A percentile compares a stretch with the other conserved stretches of the same genome.
phyloP scores from a whole-genome alignment of 139 green algal genomes.

The Yamagishiella unicocca region DNA sequence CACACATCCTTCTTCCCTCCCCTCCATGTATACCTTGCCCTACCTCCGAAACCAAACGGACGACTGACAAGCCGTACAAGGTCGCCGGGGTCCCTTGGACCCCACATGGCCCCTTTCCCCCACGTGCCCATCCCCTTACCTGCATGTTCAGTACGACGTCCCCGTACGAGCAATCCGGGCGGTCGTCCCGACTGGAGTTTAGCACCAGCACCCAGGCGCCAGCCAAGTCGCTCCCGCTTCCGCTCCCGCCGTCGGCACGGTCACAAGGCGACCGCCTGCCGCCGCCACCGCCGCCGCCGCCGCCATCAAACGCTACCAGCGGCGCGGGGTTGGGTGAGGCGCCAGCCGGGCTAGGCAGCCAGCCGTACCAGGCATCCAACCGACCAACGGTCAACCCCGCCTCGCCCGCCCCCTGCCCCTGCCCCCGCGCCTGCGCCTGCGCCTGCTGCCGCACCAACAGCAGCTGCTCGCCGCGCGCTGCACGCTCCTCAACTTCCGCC shows the following conservation, averaged over 20 bases:
- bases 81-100: too few relatives aligned
- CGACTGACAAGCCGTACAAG: too few relatives aligned
- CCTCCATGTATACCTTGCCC: too few relatives aligned
- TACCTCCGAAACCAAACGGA: too few relatives aligned
- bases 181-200: neutral
- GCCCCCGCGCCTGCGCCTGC: too few relatives aligned
- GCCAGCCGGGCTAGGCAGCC: constrained; percentile 21
- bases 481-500: too few relatives aligned
- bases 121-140: neutral
- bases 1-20: too few relatives aligned
- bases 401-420: neutral
- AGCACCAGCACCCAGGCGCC: constrained; percentile 5
- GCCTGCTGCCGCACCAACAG: too few relatives aligned
- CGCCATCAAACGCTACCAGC: neutral
- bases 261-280: neutral
- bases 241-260: too few relatives aligned
- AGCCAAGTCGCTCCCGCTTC: neutral
- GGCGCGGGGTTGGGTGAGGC: neutral
- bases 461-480: too few relatives aligned
- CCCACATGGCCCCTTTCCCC: too few relatives aligned
- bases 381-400: neutral
- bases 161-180: neutral
- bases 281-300: neutral
- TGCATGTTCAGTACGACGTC: neutral
- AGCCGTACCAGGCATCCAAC: constrained; percentile 40